These are phyloP conservation scores for Termitomyces sp. DNA, from an alignment of 768 basidiomycete genomes.

Conservation along the genomic window DNA sequence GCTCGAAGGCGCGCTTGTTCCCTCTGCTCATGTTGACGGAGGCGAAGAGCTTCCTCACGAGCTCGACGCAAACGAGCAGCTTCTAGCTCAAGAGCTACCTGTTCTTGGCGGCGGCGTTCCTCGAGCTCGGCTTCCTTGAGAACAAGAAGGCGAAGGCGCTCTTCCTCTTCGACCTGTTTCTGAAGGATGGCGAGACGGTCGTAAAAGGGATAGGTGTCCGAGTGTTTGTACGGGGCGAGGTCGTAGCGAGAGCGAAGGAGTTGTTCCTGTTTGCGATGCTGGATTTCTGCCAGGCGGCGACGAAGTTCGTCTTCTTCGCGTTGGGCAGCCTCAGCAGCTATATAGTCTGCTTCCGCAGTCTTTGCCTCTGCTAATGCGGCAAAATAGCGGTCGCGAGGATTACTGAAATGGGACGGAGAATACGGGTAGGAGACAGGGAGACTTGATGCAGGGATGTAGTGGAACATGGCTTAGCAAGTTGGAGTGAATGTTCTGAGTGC, in stretches of 20 bases:
- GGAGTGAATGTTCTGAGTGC: background rate
- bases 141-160: slow-evolving; percentile 4
- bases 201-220: slow-evolving; percentile 1
- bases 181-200: slow-evolving; percentile 8
- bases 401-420: slow-evolving; percentile 7
- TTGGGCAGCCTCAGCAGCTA: slow-evolving; percentile 28
- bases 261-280: slow-evolving; percentile 10
- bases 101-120: slow-evolving; percentile 6
- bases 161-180: slow-evolving; percentile 12
- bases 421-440: background rate
- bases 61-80: background rate
- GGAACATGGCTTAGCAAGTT: slow-evolving; percentile 14
- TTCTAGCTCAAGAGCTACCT: background rate
- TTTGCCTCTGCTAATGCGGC: slow-evolving; percentile 32
- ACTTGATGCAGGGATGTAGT: slow-evolving; percentile 4
- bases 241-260: slow-evolving; percentile 2
- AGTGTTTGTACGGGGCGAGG: background rate
- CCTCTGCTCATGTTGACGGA: background rate
- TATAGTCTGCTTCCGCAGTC: slow-evolving; percentile 34
- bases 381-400: slow-evolving; percentile 31
- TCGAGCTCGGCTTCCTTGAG: slow-evolving; percentile 2
- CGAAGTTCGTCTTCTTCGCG: slow-evolving; percentile 29
- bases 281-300: slow-evolving; percentile 19
- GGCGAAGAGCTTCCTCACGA: slow-evolving; percentile 1
- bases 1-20: slow-evolving; percentile 1